phyloP scores from a whole-genome alignment of 345 rosid genomes.

The Fremontodendron californicum region DNA sequence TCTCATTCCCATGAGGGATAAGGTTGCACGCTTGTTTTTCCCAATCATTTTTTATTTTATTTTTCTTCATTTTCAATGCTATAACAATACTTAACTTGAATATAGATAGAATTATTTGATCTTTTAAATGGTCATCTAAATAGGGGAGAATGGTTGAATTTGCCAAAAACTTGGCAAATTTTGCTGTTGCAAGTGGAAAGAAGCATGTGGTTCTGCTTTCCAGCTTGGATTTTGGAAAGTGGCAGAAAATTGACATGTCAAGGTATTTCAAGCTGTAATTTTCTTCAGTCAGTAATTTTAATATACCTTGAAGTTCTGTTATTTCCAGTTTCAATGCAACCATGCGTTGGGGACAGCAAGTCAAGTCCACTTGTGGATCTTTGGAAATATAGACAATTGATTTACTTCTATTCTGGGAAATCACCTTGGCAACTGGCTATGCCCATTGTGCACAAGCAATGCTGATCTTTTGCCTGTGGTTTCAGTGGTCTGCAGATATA shows the following conservation, averaged over 20 bases:
- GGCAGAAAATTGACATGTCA: slow-evolving; percentile 73
- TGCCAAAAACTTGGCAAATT: slow-evolving; percentile 73
- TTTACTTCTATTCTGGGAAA: neutral
- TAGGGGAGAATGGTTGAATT: slow-evolving; percentile 83
- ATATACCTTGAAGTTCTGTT: neutral
- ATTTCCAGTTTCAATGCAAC: neutral
- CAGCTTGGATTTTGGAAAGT: slow-evolving; percentile 84
- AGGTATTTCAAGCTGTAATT: slow-evolving; percentile 45
- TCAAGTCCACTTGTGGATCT: neutral
- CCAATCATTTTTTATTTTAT: neutral
- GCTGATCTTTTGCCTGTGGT: slow-evolving; percentile 12
- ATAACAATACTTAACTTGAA: neutral
- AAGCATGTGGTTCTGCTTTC: slow-evolving; percentile 69
- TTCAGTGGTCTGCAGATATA: slow-evolving; percentile 69
- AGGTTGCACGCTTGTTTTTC: neutral
- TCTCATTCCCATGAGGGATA: neutral
- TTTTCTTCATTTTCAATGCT: neutral
- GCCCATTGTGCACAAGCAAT: neutral
- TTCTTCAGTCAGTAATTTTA: neutral
- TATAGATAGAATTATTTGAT: neutral
- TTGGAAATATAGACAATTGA: slow-evolving; percentile 11
- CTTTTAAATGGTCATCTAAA: slow-evolving; percentile 10
- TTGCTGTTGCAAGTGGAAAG: slow-evolving; percentile 74
- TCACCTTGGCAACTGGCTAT: neutral
- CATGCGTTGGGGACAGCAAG: neutral